Evolutionary conservation across 768 basidiomycete genomes (phyloP).

Genomic region (Tricholomella constricta): DNA sequence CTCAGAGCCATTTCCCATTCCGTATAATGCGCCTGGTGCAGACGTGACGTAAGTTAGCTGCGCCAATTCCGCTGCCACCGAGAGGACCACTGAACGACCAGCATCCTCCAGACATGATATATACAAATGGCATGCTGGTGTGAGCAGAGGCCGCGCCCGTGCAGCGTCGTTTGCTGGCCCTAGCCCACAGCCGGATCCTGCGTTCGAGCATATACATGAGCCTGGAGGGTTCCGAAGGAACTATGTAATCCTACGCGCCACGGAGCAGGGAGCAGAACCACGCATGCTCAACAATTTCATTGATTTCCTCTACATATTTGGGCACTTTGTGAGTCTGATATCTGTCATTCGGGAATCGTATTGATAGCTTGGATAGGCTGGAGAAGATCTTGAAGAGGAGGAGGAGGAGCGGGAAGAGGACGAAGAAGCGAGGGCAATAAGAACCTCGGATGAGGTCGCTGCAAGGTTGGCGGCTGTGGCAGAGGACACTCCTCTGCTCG

Average conservation of each 20-base stretch:
- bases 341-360: constrained; percentile 62
- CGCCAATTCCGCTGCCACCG: constrained; percentile 3
- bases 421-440: constrained; percentile 46
- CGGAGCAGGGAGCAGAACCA: constrained; percentile 56
- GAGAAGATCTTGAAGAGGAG: constrained; percentile 88
- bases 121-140: constrained; percentile 92
- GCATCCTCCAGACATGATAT: constrained; percentile 82
- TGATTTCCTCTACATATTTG: constrained; percentile 93
- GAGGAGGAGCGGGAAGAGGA: constrained; percentile 80
- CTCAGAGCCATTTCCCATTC: constrained; percentile 81
- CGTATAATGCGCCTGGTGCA: constrained; percentile 83
- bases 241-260: constrained; percentile 74
- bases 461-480: too few relatives aligned
- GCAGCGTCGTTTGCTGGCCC: constrained; percentile 71
- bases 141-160: constrained; percentile 63
- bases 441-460: constrained; percentile 13
- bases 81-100: background rate
- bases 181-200: constrained; percentile 62
- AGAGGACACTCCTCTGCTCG: constrained; percentile 63
- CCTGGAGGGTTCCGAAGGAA: constrained; percentile 94
- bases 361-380: constrained; percentile 89
- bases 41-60: constrained; percentile 81
- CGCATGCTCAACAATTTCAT: constrained; percentile 83
- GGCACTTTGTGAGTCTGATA: constrained; percentile 81
- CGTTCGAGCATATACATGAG: constrained; percentile 91